phyloP scores from a whole-genome alignment of 352 stramenopile genomes.

The Pythium plurisporium region DNA sequence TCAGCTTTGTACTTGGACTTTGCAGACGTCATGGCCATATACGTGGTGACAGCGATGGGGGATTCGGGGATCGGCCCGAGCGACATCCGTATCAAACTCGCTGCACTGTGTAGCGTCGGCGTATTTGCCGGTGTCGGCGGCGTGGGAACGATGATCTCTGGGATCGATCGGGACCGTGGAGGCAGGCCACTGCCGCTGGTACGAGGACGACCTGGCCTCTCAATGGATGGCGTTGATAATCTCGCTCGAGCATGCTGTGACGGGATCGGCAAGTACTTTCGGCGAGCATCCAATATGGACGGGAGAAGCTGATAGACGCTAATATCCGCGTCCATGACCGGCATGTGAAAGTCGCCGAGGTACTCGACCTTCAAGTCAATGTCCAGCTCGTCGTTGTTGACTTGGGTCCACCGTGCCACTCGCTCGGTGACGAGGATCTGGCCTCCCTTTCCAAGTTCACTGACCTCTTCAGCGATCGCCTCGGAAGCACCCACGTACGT shows the following conservation, averaged over 20 bases:
- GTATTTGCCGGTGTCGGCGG: constrained; percentile 1
- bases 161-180: not conserved
- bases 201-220: not conserved
- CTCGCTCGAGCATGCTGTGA: not conserved
- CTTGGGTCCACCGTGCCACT: constrained; percentile 14
- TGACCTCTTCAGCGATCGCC: constrained; percentile 17
- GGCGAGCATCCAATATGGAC: not conserved
- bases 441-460: constrained; percentile 22
- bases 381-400: not conserved
- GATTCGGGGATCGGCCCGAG: constrained; percentile 3
- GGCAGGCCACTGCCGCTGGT: not conserved
- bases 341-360: not conserved
- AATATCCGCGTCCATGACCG: not conserved
- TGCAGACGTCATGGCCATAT: not conserved
- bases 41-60: not conserved
- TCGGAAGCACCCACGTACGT: constrained; percentile 21
- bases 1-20: no score
- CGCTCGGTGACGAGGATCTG: constrained; percentile 26
- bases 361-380: not conserved
- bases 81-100: not conserved
- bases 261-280: not conserved
- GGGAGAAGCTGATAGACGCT: constrained; percentile 7
- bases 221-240: not conserved
- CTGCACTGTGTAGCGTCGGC: not conserved
- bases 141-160: not conserved